These are phyloP conservation scores for Ceratobasidium sp. DNA, from an alignment of 1,284 basidiomycete genomes.

Conservation along the genomic window DNA sequence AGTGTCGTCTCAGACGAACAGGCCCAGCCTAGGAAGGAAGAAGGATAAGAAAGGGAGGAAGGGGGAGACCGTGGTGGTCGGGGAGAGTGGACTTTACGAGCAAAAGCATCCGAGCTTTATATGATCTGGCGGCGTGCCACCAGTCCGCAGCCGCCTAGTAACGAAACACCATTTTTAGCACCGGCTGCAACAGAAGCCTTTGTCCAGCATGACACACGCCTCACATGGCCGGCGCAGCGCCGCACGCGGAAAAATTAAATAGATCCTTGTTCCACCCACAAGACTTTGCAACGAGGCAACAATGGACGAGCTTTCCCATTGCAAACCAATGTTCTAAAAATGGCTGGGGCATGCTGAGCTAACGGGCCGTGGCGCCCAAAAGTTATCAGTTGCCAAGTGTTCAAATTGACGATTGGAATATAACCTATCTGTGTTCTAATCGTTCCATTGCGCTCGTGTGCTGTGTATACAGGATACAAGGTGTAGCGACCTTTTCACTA, in stretches of 20 bases:
- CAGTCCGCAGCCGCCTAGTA: slow-evolving; percentile 25
- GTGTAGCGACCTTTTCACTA: too few species aligned
- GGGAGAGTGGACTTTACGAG: slow-evolving; percentile 14
- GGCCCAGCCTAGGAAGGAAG: slow-evolving; percentile 30
- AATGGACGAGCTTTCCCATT: too few species aligned
- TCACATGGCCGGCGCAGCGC: background rate
- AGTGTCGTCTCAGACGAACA: slow-evolving; percentile 32
- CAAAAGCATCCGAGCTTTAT: slow-evolving; percentile 6
- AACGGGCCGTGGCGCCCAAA: too few species aligned
- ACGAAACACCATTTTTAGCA: background rate
- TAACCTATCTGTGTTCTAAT: too few species aligned
- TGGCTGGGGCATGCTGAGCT: too few species aligned
- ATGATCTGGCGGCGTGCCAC: slow-evolving; percentile 1
- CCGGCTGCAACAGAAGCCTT: background rate
- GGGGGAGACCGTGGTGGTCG: background rate
- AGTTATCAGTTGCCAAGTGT: too few species aligned
- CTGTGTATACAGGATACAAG: too few species aligned
- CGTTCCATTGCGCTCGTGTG: too few species aligned
- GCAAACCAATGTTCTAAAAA: too few species aligned
- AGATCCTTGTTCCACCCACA: too few species aligned
- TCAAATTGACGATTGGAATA: too few species aligned
- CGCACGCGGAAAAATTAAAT: background rate
- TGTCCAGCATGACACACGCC: background rate
- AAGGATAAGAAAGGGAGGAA: background rate
- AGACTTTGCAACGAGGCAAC: too few species aligned